phyloP scores from a whole-genome alignment of 2,329 filamentous ascomycete species.

The Orbilia quercus region DNA sequence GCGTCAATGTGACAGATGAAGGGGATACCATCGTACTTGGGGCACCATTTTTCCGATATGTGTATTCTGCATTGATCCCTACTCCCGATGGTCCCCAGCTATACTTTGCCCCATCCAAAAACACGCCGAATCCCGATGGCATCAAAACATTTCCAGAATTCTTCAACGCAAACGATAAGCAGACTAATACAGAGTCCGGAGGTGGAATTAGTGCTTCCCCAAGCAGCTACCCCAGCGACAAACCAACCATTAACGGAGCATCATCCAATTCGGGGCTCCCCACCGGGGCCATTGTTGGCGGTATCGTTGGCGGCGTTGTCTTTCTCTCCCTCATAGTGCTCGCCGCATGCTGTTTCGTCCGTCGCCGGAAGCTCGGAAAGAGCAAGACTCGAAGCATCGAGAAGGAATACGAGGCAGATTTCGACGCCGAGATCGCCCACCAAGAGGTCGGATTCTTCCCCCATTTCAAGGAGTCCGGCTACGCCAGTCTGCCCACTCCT shows the following conservation, averaged over 20 bases:
- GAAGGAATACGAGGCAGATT: slow-evolving; percentile 50
- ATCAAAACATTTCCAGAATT: slow-evolving; percentile 25
- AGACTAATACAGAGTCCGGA: slow-evolving; percentile 23
- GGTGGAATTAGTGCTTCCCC: background rate
- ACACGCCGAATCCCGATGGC: background rate
- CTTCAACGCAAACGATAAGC: background rate
- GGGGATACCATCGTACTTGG: slow-evolving; percentile 25
- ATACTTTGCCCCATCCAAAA: background rate
- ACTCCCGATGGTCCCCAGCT: background rate
- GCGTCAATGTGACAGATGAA: background rate
- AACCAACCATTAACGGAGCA: background rate
- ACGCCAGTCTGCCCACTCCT: slow-evolving; percentile 43
- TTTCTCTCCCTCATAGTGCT: slow-evolving; percentile 64
- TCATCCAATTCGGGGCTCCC: background rate
- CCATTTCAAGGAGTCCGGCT: slow-evolving; percentile 53
- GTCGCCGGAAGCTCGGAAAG: slow-evolving; percentile 59
- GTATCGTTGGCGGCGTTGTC: slow-evolving; percentile 66
- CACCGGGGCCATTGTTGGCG: slow-evolving; percentile 66
- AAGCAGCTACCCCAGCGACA: slow-evolving; percentile 1
- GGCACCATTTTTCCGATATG: slow-evolving; percentile 28
- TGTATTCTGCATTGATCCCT: slow-evolving; percentile 29
- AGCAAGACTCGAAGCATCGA: slow-evolving; percentile 17
- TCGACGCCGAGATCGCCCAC: slow-evolving; percentile 44
- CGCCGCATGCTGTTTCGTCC: slow-evolving; percentile 64
- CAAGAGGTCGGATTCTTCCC: slow-evolving; percentile 47